Conservation (phyloP, 345 rosid species). For the Eucalyptus viminalis region DNA sequence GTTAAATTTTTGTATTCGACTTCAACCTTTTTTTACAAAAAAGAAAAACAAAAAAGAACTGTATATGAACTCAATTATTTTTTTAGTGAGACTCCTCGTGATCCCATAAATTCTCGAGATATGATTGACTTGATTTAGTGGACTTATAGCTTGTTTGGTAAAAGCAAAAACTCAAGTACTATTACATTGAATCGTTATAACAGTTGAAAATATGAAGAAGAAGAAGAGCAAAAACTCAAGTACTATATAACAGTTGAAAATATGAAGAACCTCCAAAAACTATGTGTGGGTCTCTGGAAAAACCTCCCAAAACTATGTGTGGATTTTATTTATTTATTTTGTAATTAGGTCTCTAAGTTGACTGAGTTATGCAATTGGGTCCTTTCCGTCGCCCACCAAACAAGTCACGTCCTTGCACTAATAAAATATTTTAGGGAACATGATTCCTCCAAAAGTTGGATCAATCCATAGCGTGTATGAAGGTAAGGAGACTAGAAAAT, state of each 20-base stretch:
- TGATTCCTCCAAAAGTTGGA: not conserved
- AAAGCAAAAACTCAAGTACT: not conserved
- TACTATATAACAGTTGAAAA: no score
- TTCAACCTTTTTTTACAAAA: not conserved
- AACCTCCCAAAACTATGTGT: not conserved
- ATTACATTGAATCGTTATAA: not conserved
- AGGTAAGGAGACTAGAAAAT: not conserved
- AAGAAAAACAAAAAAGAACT: not conserved
- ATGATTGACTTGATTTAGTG: not conserved
- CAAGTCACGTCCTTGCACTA: not conserved
- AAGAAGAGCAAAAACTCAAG: no score
- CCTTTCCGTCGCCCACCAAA: not conserved
- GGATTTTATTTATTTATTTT: no score
- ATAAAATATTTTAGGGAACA: not conserved
- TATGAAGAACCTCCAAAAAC: no score
- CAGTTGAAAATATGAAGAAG: not conserved
- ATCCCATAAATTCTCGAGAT: fast-evolving
- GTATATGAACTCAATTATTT: not conserved
- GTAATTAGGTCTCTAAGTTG: not conserved
- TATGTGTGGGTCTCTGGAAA: no score
- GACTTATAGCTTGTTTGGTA: not conserved
- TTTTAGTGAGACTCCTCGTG: not conserved
- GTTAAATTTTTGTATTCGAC: no score
- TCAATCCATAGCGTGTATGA: not conserved
- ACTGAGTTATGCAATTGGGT: not conserved